phyloP scores from a whole-genome alignment of 441 rosid species.

The Pelargonium exstipulatum region DNA sequence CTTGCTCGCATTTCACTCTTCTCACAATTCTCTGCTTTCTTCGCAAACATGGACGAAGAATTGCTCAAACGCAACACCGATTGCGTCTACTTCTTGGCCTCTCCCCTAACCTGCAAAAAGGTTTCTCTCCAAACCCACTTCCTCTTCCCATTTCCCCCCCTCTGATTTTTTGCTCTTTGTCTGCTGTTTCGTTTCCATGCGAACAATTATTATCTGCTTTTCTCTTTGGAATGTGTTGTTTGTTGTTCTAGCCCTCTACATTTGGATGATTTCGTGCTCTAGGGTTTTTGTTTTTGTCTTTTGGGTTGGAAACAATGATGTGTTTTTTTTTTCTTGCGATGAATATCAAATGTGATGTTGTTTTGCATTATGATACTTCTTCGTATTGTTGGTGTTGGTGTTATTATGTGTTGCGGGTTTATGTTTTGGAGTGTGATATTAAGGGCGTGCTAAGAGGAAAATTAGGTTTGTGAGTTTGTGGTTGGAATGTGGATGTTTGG shows the following conservation, averaged over 20 bases:
- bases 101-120: slow-evolving; percentile 69
- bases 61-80: slow-evolving; percentile 35
- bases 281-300: slow-evolving; percentile 11
- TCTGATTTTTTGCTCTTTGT: background rate
- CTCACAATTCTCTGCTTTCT: background rate
- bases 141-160: background rate
- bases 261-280: slow-evolving; percentile 17
- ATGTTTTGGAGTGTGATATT: too few species aligned
- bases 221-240: background rate
- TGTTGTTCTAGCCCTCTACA: slow-evolving; percentile 3
- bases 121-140: slow-evolving; percentile 19
- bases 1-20: too few species aligned
- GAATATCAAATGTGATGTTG: background rate
- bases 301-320: background rate
- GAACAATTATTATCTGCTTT: background rate
- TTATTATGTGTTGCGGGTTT: background rate
- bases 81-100: slow-evolving; percentile 60
- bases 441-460: background rate
- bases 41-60: slow-evolving; percentile 9
- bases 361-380: background rate
- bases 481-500: background rate
- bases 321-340: background rate
- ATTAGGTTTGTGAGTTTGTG: background rate
- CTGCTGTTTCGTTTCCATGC: background rate
- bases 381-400: background rate